A percentile compares a stretch with the other conserved stretches of the same genome.
These are phyloP conservation scores for Suaeda aralocaspica DNA, from an alignment of 148 eudicot genomes.

Conservation along the genomic window DNA sequence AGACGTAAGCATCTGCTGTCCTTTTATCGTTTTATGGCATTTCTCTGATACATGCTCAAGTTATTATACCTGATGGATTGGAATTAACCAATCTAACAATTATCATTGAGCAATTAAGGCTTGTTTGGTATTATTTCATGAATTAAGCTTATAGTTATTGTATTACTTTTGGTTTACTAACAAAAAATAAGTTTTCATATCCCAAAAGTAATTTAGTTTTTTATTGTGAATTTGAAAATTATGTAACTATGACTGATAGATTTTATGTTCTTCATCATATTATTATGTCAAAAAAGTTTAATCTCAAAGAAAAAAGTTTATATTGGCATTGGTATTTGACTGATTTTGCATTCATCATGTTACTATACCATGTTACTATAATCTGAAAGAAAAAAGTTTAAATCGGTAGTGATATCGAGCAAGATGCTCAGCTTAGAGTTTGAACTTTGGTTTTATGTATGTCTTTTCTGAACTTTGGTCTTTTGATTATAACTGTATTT, in stretches of 20 bases:
- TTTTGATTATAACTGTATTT: not conserved
- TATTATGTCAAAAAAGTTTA: too few relatives aligned
- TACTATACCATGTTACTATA: not conserved
- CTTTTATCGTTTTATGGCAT: not conserved
- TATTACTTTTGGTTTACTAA: not conserved
- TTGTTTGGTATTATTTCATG: not conserved
- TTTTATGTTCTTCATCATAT: not conserved
- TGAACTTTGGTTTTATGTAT: too few relatives aligned
- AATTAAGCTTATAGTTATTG: not conserved
- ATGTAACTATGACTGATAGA: not conserved
- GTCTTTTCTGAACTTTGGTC: not conserved
- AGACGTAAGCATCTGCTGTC: conserved; percentile 50
- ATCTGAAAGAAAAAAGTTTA: not conserved
- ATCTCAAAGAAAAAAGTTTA: too few relatives aligned
- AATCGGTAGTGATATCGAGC: not conserved
- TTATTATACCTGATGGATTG: not conserved
- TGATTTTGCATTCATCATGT: not conserved
- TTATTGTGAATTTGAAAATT: not conserved
- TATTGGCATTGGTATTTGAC: too few relatives aligned
- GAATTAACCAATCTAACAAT: not conserved
- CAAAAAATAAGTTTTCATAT: too few relatives aligned
- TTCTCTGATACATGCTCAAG: not conserved
- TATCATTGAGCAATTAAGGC: not conserved
- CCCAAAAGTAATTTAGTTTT: not conserved
- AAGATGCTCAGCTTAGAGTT: not conserved